A percentile compares a stretch with the other conserved stretches of the same genome.
These are phyloP conservation scores for Quercus parvula DNA, from an alignment of 306 rosid genomes.

Conservation along the genomic window DNA sequence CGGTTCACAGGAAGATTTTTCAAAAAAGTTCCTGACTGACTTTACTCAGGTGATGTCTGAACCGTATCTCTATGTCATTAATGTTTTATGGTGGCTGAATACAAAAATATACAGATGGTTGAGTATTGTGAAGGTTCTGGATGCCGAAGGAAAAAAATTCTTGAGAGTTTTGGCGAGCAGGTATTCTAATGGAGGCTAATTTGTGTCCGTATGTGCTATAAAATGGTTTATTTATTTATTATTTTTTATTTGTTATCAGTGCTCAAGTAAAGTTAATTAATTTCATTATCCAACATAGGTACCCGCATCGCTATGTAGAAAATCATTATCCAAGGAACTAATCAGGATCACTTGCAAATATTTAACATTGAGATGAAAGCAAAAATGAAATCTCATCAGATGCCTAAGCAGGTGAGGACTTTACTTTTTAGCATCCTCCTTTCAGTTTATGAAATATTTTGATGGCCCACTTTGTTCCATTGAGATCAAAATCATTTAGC, in stretches of 20 bases:
- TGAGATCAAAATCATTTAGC: constrained; percentile 8
- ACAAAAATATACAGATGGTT: constrained; percentile 59
- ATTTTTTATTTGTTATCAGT: too few species aligned
- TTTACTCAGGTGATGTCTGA: too few species aligned
- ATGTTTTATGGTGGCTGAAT: constrained; percentile 17
- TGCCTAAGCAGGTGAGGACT: constrained; percentile 91
- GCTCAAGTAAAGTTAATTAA: too few species aligned
- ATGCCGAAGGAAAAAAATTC: constrained; percentile 87
- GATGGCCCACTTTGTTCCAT: not conserved
- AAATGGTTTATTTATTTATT: too few species aligned
- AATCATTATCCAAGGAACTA: constrained; percentile 73
- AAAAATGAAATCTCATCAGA: constrained; percentile 84
- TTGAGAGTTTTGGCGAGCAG: constrained; percentile 88
- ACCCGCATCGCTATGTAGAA: too few species aligned
- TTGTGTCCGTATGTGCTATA: too few species aligned
- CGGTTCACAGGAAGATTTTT: too few species aligned
- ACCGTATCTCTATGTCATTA: not conserved
- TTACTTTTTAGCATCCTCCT: not conserved
- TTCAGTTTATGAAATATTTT: not conserved
- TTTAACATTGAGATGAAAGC: constrained; percentile 96
- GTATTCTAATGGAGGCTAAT: constrained; percentile 35
- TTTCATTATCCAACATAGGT: too few species aligned
- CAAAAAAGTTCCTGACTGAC: too few species aligned
- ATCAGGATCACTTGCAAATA: constrained; percentile 95
- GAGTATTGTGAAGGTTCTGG: constrained; percentile 91